Conservation (phyloP, 2,329 filamentous ascomycete genomes). For the Grosmannia serpens region DNA sequence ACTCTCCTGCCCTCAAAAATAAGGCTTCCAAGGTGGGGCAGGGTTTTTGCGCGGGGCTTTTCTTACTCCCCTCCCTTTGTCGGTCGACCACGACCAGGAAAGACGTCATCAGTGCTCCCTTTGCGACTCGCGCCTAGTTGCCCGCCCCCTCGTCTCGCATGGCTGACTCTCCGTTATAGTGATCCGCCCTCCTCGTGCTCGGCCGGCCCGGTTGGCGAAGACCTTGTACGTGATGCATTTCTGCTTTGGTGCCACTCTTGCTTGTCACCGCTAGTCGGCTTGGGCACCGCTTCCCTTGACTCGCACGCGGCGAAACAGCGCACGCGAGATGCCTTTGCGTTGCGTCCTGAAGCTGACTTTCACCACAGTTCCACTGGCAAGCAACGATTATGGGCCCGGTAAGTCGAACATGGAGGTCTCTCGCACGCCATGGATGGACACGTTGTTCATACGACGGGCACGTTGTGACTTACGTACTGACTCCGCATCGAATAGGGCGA, state of each 20-base stretch:
- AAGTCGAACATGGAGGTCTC: slow-evolving; percentile 34
- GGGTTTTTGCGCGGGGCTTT: background rate
- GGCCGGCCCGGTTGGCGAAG: slow-evolving; percentile 90
- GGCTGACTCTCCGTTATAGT: slow-evolving; percentile 37
- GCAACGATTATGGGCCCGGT: slow-evolving; percentile 99
- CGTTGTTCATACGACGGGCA: background rate
- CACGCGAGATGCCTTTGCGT: background rate
- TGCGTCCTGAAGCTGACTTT: background rate
- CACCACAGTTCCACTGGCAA: slow-evolving; percentile 93
- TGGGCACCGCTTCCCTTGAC: background rate
- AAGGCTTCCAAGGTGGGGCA: slow-evolving; percentile 13
- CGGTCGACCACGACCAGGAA: background rate
- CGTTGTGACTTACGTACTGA: background rate
- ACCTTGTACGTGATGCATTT: slow-evolving; percentile 62
- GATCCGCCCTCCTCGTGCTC: slow-evolving; percentile 98
- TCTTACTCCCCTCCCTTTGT: slow-evolving; percentile 3
- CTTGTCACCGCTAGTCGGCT: no score
- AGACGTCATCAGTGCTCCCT: background rate
- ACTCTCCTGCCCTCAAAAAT: slow-evolving; percentile 6
- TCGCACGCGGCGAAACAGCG: background rate
- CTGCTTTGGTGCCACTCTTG: background rate
- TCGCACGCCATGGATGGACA: background rate
- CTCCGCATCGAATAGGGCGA: slow-evolving; percentile 53
- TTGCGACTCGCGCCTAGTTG: background rate
- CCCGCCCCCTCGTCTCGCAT: background rate